These are phyloP conservation scores for Sugiyamaella valdiviana DNA, from an alignment of 805 yeast genomes.

Conservation along the genomic window DNA sequence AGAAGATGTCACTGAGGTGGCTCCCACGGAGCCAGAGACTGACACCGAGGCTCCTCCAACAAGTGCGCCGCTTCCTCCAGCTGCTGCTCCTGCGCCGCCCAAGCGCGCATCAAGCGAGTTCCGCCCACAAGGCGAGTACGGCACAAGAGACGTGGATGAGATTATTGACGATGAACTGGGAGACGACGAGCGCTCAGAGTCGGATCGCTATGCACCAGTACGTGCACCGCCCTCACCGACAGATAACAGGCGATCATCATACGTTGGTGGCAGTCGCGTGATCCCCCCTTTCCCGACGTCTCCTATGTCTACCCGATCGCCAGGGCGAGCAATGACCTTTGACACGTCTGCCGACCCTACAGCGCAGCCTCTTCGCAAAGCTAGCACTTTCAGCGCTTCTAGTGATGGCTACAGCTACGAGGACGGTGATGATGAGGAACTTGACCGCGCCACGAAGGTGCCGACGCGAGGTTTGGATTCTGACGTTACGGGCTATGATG, in stretches of 20 bases:
- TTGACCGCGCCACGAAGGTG: slow-evolving; percentile 35
- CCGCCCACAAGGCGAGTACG: neutral
- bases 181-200: slow-evolving; percentile 27
- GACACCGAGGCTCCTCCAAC: slow-evolving; percentile 4
- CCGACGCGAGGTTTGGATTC: slow-evolving; percentile 50
- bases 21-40: no score
- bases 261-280: slow-evolving; percentile 19
- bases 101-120: neutral
- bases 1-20: slow-evolving; percentile 8
- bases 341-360: slow-evolving; percentile 13
- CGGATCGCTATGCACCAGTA: slow-evolving; percentile 8
- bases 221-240: neutral
- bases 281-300: slow-evolving; percentile 21
- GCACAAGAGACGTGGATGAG: slow-evolving; percentile 9
- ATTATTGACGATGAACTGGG: slow-evolving; percentile 23
- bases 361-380: slow-evolving; percentile 12
- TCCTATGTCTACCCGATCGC: slow-evolving; percentile 3
- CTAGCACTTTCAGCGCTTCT: slow-evolving; percentile 14
- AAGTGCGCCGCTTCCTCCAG: neutral
- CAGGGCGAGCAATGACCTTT: slow-evolving; percentile 9
- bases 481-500: slow-evolving; percentile 59
- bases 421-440: neutral
- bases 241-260: slow-evolving; percentile 15
- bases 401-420: neutral
- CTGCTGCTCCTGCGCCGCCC: neutral